Percentiles rank a stretch among this genome's conserved stretches.
These are phyloP conservation scores for Elaphomyces granulatus DNA, from an alignment of 495 filamentous ascomycete genomes.

Conservation along the genomic window DNA sequence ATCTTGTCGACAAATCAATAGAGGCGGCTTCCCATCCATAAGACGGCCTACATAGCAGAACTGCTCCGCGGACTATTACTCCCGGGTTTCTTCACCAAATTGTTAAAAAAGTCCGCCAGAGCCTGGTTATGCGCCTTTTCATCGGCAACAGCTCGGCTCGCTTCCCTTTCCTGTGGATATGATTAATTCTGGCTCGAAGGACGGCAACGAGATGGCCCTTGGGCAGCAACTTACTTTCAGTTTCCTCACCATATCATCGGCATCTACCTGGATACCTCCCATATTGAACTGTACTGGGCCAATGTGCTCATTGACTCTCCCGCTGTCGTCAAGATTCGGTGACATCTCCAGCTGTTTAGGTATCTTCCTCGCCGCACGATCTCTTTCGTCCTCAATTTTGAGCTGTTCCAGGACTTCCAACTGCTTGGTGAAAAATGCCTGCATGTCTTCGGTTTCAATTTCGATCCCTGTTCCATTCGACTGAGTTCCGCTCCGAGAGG, in stretches of 20 bases:
- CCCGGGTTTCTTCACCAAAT: conserved; percentile 44
- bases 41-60: too few species aligned
- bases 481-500: conserved; percentile 35
- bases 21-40: too few species aligned
- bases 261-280: conserved; percentile 92
- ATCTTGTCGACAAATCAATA: too few species aligned
- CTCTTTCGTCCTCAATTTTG: conserved; percentile 48
- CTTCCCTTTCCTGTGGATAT: conserved; percentile 38
- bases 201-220: not conserved
- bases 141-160: conserved; percentile 34
- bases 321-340: conserved; percentile 31
- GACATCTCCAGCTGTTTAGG: conserved; percentile 34
- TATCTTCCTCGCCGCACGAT: conserved; percentile 23
- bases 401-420: conserved; percentile 56
- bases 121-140: conserved; percentile 53
- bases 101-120: conserved; percentile 52
- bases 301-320: conserved; percentile 72
- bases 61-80: conserved; percentile 31
- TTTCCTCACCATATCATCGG: conserved; percentile 84
- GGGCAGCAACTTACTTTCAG: conserved; percentile 47
- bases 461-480: conserved; percentile 37
- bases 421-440: conserved; percentile 63
- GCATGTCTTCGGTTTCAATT: conserved; percentile 59
- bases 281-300: conserved; percentile 95
- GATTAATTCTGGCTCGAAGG: too few species aligned